These are phyloP conservation scores for Ormosia semicastrata DNA, from an alignment of 306 rosid genomes.

Conservation along the genomic window DNA sequence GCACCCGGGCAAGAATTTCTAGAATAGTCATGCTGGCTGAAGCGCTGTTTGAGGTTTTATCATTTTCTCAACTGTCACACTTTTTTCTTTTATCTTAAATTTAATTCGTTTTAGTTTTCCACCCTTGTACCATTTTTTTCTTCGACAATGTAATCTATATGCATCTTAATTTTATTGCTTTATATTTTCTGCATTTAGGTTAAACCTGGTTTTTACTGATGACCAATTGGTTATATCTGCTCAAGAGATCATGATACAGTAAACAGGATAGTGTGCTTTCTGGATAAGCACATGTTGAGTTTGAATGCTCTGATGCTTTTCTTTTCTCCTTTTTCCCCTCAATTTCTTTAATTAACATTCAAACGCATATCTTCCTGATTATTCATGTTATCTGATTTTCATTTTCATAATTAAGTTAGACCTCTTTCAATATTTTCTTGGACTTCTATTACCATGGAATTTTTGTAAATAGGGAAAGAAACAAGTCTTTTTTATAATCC, in stretches of 20 bases:
- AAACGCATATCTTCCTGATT: neutral
- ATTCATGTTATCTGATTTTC: conserved; percentile 9
- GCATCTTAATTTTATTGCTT: conserved; percentile 6
- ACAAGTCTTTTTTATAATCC: neutral
- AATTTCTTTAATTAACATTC: neutral
- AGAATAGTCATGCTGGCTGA: conserved; percentile 97
- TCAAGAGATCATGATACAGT: neutral
- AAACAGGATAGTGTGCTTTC: conserved; percentile 20
- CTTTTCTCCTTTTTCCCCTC: neutral
- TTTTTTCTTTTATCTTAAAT: neutral
- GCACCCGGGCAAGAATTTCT: conserved; percentile 92
- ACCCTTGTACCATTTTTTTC: neutral
- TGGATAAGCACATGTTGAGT: neutral
- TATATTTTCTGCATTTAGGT: neutral
- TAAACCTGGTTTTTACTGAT: neutral
- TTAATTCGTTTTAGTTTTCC: conserved; percentile 10
- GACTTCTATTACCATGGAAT: neutral
- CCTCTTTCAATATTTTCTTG: neutral
- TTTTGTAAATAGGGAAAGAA: neutral
- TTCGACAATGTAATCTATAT: neutral
- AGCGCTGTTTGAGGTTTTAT: conserved; percentile 84
- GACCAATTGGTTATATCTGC: neutral
- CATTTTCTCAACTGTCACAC: conserved; percentile 16
- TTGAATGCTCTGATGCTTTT: neutral
- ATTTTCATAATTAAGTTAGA: neutral